Conservation (phyloP, 345 rosid genomes). For the Acer yangbiense region DNA sequence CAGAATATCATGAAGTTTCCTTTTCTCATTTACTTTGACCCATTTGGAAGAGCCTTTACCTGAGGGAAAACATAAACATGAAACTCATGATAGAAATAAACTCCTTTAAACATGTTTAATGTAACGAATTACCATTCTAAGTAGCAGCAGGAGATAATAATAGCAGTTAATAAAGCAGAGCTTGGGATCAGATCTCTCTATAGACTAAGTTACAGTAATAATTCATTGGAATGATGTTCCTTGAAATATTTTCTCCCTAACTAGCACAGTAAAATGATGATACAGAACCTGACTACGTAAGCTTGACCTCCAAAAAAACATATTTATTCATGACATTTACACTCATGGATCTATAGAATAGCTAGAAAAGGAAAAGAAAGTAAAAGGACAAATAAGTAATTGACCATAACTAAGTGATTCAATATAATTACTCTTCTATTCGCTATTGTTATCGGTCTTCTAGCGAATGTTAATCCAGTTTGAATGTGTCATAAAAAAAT, state of each 20-base stretch:
- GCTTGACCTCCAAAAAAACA: neutral
- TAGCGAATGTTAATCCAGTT: neutral
- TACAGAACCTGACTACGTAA: neutral
- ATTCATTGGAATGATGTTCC: neutral
- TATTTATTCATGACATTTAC: neutral
- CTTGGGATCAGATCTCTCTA: neutral
- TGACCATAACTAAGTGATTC: neutral
- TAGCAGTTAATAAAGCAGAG: neutral
- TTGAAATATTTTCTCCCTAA: neutral
- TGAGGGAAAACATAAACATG: conserved; percentile 10
- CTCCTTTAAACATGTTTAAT: neutral
- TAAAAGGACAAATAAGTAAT: neutral
- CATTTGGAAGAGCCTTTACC: conserved; percentile 50
- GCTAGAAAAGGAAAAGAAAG: neutral
- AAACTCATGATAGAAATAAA: neutral
- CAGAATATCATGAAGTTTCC: conserved; percentile 62
- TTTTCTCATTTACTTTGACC: conserved; percentile 75
- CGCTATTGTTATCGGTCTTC: neutral
- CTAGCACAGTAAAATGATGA: neutral
- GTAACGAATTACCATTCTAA: neutral
- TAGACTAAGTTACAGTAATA: neutral
- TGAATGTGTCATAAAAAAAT: neutral
- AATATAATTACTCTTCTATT: neutral
- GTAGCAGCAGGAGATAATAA: neutral
- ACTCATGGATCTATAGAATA: neutral